phyloP scores from a whole-genome alignment of 1,284 basidiomycete genomes.

The Trametes pubescens region DNA sequence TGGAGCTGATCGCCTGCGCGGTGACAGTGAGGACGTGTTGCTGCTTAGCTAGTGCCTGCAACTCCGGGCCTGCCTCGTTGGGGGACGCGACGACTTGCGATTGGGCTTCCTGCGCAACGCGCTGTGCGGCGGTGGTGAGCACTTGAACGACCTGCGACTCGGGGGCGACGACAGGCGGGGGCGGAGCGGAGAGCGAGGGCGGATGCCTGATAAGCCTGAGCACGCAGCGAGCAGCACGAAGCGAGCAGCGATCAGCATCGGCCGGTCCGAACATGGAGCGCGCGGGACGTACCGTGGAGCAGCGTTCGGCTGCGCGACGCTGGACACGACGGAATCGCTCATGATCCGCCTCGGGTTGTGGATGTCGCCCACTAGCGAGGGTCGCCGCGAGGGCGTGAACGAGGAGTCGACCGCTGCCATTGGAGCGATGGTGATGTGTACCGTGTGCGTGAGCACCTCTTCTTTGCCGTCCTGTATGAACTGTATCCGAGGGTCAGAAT shows the following conservation, averaged over 20 bases:
- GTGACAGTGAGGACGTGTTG: slow-evolving; percentile 81
- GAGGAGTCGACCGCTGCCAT: slow-evolving; percentile 70
- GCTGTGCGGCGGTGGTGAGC: slow-evolving; percentile 75
- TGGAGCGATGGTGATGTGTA: slow-evolving; percentile 77
- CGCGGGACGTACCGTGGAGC: slow-evolving; percentile 32
- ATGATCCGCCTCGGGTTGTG: slow-evolving; percentile 63
- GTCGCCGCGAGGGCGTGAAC: slow-evolving; percentile 63
- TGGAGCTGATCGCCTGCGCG: slow-evolving; percentile 76
- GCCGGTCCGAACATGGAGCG: slow-evolving; percentile 31
- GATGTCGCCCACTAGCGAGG: slow-evolving; percentile 64
- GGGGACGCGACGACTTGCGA: slow-evolving; percentile 67
- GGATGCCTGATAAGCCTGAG: slow-evolving; percentile 37
- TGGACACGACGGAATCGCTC: slow-evolving; percentile 59
- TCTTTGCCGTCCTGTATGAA: slow-evolving; percentile 78
- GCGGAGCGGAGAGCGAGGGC: slow-evolving; percentile 31
- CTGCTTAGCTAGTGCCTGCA: slow-evolving; percentile 78
- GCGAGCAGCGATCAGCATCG: slow-evolving; percentile 4
- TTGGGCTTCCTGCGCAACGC: slow-evolving; percentile 76
- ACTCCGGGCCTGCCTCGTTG: slow-evolving; percentile 55
- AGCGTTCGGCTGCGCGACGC: slow-evolving; percentile 41
- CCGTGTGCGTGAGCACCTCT: slow-evolving; percentile 68
- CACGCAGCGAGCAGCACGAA: slow-evolving; percentile 14
- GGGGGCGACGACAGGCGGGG: slow-evolving; percentile 46
- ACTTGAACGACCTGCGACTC: slow-evolving; percentile 78
- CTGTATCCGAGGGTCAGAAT: slow-evolving; percentile 48